phyloP scores from a whole-genome alignment of 352 stramenopile species.

The Blastocystis sp. region DNA sequence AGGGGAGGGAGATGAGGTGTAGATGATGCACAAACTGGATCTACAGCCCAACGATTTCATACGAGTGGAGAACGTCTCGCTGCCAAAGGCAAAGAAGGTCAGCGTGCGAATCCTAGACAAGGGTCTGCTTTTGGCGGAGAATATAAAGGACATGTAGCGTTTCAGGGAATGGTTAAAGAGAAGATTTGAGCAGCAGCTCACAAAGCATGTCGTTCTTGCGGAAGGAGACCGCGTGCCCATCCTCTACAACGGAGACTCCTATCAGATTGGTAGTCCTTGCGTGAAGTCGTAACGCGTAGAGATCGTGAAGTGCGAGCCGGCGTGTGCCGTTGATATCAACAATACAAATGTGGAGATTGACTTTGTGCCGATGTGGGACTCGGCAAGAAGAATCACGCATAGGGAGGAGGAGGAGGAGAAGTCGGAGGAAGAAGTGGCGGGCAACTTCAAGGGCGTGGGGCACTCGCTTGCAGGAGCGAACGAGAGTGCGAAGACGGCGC shows the following conservation, averaged over 20 bases:
- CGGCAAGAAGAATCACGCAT: neutral
- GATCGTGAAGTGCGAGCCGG: constrained; percentile 54
- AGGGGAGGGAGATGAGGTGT: neutral
- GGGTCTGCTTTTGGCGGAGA: neutral
- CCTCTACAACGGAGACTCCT: constrained; percentile 1
- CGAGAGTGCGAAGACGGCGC: neutral
- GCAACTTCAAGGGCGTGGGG: neutral
- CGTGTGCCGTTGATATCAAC: constrained; percentile 56
- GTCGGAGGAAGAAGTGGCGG: neutral
- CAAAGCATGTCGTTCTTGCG: constrained; percentile 34
- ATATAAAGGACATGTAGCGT: constrained; percentile 42
- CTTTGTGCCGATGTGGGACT: constrained; percentile 23
- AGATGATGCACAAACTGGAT: constrained; percentile 61
- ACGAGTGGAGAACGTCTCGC: constrained; percentile 32
- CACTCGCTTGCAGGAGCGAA: neutral
- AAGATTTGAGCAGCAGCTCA: constrained; percentile 48
- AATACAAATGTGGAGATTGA: constrained; percentile 61
- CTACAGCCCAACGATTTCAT: constrained; percentile 10
- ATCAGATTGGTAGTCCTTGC: constrained; percentile 18
- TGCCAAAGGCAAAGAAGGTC: constrained; percentile 60
- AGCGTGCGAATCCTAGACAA: constrained; percentile 10
- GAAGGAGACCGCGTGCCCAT: constrained; percentile 52
- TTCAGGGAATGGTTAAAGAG: neutral
- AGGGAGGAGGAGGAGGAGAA: constrained; percentile 13
- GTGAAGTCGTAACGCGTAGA: constrained; percentile 6